A percentile compares a stretch with the other conserved stretches of the same genome.
These are phyloP conservation scores for Bertia moriformis DNA, from an alignment of 2,329 filamentous ascomycete species.

Conservation along the genomic window DNA sequence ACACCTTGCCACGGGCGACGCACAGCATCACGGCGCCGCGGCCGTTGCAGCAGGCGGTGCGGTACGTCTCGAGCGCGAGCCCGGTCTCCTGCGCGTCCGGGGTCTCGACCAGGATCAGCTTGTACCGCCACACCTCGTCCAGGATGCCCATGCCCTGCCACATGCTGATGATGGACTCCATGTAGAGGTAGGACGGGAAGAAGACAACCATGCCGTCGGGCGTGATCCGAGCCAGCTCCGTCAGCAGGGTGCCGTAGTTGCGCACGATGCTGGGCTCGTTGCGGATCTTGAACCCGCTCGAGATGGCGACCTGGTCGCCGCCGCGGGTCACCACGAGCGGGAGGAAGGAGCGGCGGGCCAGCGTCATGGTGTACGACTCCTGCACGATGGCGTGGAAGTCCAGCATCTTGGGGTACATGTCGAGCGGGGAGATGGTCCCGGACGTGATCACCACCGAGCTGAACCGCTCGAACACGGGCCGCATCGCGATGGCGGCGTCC, in stretches of 20 bases:
- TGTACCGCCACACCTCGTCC: slow-evolving; percentile 98
- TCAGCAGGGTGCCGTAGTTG: slow-evolving; percentile 85
- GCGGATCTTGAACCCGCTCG: slow-evolving; percentile 84
- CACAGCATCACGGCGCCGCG: slow-evolving; percentile 85
- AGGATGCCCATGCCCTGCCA: slow-evolving; percentile 98
- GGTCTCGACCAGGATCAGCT: slow-evolving; percentile 92
- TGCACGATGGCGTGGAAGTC: slow-evolving; percentile 84
- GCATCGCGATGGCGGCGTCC: slow-evolving; percentile 94
- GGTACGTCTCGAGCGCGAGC: slow-evolving; percentile 86
- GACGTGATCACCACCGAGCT: slow-evolving; percentile 97
- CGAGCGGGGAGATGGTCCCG: slow-evolving; percentile 86
- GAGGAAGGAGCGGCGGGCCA: slow-evolving; percentile 84
- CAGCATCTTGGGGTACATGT: slow-evolving; percentile 99
- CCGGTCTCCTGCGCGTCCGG: slow-evolving; percentile 95
- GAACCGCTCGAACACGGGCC: slow-evolving; percentile 92
- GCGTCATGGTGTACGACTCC: slow-evolving; percentile 93
- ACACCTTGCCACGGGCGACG: slow-evolving; percentile 92
- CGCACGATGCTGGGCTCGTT: slow-evolving; percentile 94
- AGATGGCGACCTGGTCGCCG: slow-evolving; percentile 83
- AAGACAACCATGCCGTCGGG: slow-evolving; percentile 98
- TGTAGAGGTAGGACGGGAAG: slow-evolving; percentile 96
- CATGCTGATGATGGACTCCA: slow-evolving; percentile 98
- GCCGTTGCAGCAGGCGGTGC: slow-evolving; percentile 93
- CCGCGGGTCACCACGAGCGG: slow-evolving; percentile 95
- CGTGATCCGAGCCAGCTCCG: slow-evolving; percentile 89